Conservation (phyloP, 2,329 filamentous ascomycete species). For the Thermomyces lanuginosus region DNA sequence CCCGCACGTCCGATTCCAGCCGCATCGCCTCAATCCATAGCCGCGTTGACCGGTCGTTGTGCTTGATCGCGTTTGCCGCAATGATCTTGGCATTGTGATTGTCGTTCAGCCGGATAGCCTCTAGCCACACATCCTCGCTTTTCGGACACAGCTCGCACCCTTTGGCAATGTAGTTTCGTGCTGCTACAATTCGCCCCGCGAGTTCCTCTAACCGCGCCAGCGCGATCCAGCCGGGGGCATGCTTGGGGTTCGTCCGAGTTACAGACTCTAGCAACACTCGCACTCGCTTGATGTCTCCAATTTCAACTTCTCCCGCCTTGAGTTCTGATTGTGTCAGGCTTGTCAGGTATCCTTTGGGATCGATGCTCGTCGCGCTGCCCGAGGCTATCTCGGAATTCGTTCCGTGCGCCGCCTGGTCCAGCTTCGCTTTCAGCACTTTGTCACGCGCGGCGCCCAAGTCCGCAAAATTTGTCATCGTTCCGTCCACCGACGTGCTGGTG, state of each 20-base stretch:
- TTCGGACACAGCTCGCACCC: slow-evolving; percentile 85
- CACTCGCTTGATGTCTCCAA: slow-evolving; percentile 90
- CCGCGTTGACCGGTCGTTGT: slow-evolving; percentile 72
- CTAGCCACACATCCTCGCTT: slow-evolving; percentile 88
- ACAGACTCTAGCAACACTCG: slow-evolving; percentile 87
- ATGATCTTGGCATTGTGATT: slow-evolving; percentile 90
- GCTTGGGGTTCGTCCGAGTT: slow-evolving; percentile 89
- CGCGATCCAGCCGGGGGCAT: slow-evolving; percentile 90
- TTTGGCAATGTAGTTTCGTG: slow-evolving; percentile 70
- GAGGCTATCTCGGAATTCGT: slow-evolving; percentile 51
- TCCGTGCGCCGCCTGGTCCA: slow-evolving; percentile 71
- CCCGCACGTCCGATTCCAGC: slow-evolving; percentile 62
- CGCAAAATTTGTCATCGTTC: slow-evolving; percentile 94
- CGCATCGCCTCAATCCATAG: slow-evolving; percentile 95
- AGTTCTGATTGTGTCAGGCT: slow-evolving; percentile 70
- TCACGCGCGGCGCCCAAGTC: slow-evolving; percentile 92
- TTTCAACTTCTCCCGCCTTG: slow-evolving; percentile 62
- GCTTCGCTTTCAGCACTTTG: slow-evolving; percentile 83
- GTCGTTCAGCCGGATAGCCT: slow-evolving; percentile 87
- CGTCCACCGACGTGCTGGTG: slow-evolving; percentile 49
- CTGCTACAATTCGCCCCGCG: slow-evolving; percentile 79
- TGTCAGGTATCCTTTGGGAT: slow-evolving; percentile 90
- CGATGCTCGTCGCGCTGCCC: slow-evolving; percentile 78
- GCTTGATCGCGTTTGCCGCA: slow-evolving; percentile 79
- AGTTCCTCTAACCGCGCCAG: slow-evolving; percentile 82